Evolutionary conservation across 2,329 filamentous ascomycete species (phyloP).

Genomic region (Tolypocladium paradoxum): DNA sequence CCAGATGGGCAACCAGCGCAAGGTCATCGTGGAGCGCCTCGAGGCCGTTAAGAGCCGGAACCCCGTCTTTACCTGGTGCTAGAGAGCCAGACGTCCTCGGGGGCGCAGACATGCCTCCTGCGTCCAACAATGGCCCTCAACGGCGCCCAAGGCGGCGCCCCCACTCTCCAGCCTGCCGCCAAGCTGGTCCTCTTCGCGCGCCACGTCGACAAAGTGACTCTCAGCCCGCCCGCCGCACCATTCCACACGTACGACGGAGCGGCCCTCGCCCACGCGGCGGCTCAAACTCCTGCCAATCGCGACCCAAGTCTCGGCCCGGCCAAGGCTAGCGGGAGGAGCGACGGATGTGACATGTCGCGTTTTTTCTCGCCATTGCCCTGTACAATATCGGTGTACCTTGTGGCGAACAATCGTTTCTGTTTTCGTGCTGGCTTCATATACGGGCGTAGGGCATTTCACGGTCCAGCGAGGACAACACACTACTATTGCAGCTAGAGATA

Average conservation of each 20-base stretch:
- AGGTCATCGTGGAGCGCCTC: conserved; percentile 91
- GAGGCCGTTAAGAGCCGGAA: conserved; percentile 94
- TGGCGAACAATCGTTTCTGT: not conserved
- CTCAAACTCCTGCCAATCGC: not conserved
- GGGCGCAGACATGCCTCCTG: not conserved
- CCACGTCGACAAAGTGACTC: not conserved
- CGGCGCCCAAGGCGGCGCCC: not conserved
- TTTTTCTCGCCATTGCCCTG: too few relatives aligned
- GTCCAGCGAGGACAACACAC: not conserved
- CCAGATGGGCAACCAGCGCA: conserved; percentile 81
- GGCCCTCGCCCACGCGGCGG: not conserved
- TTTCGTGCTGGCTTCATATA: not conserved
- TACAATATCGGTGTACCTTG: not conserved
- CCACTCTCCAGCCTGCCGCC: not conserved
- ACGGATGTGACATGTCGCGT: not conserved
- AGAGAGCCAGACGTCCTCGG: conserved; percentile 10
- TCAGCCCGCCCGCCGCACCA: not conserved
- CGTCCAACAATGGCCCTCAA: not conserved
- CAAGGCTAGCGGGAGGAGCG: not conserved
- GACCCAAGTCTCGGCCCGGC: not conserved
- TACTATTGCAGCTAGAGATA: not conserved
- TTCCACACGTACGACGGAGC: not conserved
- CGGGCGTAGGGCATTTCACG: not conserved
- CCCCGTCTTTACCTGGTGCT: conserved; percentile 97
- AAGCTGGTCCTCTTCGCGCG: not conserved